Conservation (phyloP, 2,329 filamentous ascomycete species). For the Sarocladiaceae sp. region DNA sequence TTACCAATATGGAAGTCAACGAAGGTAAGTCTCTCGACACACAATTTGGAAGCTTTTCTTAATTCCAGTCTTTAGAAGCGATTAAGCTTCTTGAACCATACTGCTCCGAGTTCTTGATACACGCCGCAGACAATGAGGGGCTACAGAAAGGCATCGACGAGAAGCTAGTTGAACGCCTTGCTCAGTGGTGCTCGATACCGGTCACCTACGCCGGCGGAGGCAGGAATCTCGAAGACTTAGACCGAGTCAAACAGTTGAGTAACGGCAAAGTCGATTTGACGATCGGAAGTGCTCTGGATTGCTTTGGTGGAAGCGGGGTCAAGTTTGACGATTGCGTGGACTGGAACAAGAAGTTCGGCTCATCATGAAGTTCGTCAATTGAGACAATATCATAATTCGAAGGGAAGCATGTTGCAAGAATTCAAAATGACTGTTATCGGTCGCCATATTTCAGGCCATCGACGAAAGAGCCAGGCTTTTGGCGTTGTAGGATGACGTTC, state of each 20-base stretch:
- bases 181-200: slow-evolving; percentile 84
- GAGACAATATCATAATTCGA: not conserved
- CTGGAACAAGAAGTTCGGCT: slow-evolving; percentile 65
- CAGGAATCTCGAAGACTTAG: slow-evolving; percentile 74
- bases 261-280: slow-evolving; percentile 83
- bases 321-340: slow-evolving; percentile 82
- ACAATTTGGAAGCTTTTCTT: not conserved
- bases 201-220: slow-evolving; percentile 98
- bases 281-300: slow-evolving; percentile 92
- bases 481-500: too few relatives aligned
- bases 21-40: slow-evolving; percentile 52
- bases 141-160: slow-evolving; percentile 89
- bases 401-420: not conserved
- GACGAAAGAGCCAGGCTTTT: too few relatives aligned
- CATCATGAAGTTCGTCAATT: not conserved
- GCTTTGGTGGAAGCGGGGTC: slow-evolving; percentile 86
- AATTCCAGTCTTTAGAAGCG: slow-evolving; percentile 52
- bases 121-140: slow-evolving; percentile 95
- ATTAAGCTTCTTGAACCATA: slow-evolving; percentile 81
- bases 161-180: slow-evolving; percentile 69
- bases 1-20: slow-evolving; percentile 93
- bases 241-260: slow-evolving; percentile 75
- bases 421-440: too few relatives aligned
- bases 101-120: slow-evolving; percentile 94
- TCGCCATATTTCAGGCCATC: too few relatives aligned